These are phyloP conservation scores for Dioscorea alata DNA, from an alignment of 106 monocot genomes.

Conservation along the genomic window DNA sequence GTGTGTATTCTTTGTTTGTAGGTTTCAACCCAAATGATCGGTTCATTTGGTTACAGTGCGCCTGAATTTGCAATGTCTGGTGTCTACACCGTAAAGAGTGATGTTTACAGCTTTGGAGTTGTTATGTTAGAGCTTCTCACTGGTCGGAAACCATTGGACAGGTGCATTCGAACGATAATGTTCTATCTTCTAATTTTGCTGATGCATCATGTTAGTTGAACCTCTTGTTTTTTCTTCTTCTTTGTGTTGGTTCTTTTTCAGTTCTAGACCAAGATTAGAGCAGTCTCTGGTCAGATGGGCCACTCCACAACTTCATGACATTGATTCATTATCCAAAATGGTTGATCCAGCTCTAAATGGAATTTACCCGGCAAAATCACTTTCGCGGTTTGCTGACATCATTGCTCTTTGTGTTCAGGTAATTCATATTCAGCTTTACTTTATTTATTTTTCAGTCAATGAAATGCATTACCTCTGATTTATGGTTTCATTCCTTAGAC, in stretches of 20 bases:
- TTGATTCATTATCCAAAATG: constrained; percentile 84
- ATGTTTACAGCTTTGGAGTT: constrained; percentile 94
- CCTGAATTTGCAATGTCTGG: constrained; percentile 95
- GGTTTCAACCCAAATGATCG: constrained; percentile 68
- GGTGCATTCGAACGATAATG: constrained; percentile 25
- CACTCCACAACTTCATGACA: constrained; percentile 85
- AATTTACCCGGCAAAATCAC: constrained; percentile 86
- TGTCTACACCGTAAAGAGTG: constrained; percentile 81
- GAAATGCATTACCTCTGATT: not conserved
- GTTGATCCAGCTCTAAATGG: constrained; percentile 85
- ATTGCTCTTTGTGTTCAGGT: constrained; percentile 94
- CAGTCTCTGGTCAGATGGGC: constrained; percentile 92
- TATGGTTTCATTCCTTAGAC: no score
- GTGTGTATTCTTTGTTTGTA: not conserved
- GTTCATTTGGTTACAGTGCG: constrained; percentile 93
- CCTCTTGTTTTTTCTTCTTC: no score
- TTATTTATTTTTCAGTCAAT: not conserved
- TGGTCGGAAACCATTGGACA: constrained; percentile 87
- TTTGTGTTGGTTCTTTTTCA: constrained; percentile 15
- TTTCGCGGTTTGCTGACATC: constrained; percentile 89
- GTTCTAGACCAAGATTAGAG: constrained; percentile 64
- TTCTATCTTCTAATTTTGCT: not conserved
- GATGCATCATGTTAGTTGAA: no score
- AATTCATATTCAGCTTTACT: not conserved
- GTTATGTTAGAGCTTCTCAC: constrained; percentile 89